Percentiles rank a stretch among this genome's conserved stretches.
phyloP scores from a whole-genome alignment of 768 basidiomycete genomes.

The Termitomyces sp. region DNA sequence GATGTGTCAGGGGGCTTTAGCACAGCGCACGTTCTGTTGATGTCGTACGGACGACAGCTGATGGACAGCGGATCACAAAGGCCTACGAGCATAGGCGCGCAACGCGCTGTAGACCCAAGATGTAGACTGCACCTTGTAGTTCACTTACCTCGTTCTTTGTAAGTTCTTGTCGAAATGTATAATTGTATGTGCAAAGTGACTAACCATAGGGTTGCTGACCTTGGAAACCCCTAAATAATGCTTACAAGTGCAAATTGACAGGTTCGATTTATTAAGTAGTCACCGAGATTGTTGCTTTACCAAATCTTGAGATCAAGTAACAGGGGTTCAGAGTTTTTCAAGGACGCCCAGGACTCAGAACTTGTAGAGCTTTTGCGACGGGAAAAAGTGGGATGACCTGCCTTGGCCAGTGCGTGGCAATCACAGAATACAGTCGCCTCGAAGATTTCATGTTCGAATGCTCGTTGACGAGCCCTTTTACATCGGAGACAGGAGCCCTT shows the following conservation, averaged over 20 bases:
- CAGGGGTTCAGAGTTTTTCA: neutral
- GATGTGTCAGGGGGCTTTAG: neutral
- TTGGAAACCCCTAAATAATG: too few relatives aligned
- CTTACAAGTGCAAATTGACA: neutral
- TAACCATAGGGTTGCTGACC: too few relatives aligned
- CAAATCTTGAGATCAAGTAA: neutral
- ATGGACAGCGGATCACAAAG: constrained; percentile 8
- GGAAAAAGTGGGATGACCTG: neutral
- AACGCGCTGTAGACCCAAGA: neutral
- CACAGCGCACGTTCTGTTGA: neutral
- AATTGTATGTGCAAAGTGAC: neutral
- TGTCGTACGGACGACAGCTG: neutral
- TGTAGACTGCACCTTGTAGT: neutral
- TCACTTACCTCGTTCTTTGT: neutral
- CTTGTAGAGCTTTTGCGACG: neutral
- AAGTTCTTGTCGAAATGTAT: neutral
- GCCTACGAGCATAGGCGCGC: neutral
- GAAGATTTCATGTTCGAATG: neutral
- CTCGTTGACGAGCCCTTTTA: neutral
- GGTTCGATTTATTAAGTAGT: neutral
- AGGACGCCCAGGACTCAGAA: neutral
- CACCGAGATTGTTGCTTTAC: neutral
- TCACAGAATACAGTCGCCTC: neutral
- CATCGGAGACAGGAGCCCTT: neutral
- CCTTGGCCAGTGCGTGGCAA: neutral